phyloP scores from a whole-genome alignment of 1,139 yeast species.

The Sugiyamaella neomexicana region DNA sequence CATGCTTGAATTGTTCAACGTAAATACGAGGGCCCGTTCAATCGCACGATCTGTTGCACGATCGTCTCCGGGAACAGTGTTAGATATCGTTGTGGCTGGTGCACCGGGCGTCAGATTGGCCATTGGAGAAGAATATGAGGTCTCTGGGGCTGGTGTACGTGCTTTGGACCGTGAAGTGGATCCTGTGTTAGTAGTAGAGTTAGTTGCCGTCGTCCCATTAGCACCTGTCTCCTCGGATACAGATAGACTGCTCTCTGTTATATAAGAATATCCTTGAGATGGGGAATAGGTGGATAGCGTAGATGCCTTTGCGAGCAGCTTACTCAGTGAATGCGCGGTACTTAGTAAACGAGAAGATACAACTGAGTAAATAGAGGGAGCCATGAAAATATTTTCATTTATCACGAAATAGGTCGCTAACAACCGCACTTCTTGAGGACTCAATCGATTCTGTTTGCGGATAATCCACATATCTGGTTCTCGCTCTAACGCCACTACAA shows the following conservation, averaged over 20 bases:
- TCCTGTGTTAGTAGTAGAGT: slow-evolving; percentile 9
- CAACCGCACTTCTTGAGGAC: slow-evolving; percentile 53
- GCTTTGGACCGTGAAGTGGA: slow-evolving; percentile 10
- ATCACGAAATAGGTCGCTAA: slow-evolving; percentile 79
- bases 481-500: slow-evolving; percentile 66
- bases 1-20: slow-evolving; percentile 26
- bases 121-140: slow-evolving; percentile 25
- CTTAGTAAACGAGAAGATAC: slow-evolving; percentile 55
- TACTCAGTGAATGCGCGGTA: slow-evolving; percentile 35
- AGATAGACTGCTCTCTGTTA: slow-evolving; percentile 25
- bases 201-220: slow-evolving; percentile 14
- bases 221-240: slow-evolving; percentile 19
- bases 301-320: slow-evolving; percentile 39
- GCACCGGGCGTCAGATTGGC: slow-evolving; percentile 19
- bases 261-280: slow-evolving; percentile 41
- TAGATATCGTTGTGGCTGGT: slow-evolving; percentile 13
- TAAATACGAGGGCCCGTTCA: slow-evolving; percentile 30
- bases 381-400: slow-evolving; percentile 91
- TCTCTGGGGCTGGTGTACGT: slow-evolving; percentile 16
- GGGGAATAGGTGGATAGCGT: slow-evolving; percentile 40
- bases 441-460: slow-evolving; percentile 69
- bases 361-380: slow-evolving; percentile 64
- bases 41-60: slow-evolving; percentile 29
- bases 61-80: slow-evolving; percentile 24
- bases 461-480: slow-evolving; percentile 95